Evolutionary conservation across 495 filamentous ascomycete species (phyloP), one percentile per base, ranked within the genome.

Genomic region (Lophiotrema nucula): DNA sequence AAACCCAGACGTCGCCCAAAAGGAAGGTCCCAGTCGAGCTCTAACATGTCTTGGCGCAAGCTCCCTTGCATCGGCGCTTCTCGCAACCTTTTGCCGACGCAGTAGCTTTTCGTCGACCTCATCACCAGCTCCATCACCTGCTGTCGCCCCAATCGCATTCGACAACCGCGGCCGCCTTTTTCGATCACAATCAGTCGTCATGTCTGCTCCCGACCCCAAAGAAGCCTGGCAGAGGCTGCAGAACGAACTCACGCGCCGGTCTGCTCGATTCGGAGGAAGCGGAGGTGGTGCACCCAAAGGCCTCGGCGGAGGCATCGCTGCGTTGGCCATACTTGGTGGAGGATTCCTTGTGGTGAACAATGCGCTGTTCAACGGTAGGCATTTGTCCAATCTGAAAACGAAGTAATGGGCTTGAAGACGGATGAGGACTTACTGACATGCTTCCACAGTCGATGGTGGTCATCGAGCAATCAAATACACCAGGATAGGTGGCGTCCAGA

Each of bases 401-500:
- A 28, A n/a, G 22, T 47, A 13, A 19, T 16, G 19, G 25, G 23
- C 39, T 4, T 43, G 19, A 47, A 47, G 42, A 22, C 18, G 25
- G 41, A 16, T 11, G 16, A 26, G n/a, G n/a, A n/a, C n/a, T n/a
- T n/a, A 6, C 56, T 60, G 21, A 64, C 39, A n/a, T 5, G 22
- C 31, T 26, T 2, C 21, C 49, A 49, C 49, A 89, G 93, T 98
- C 62, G 93, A 98, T 70, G 93, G 93, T 85, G 93, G 93, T 77
- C 93, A 97, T 78, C 86, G 93, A 71, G 93, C 93, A 47, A 98
- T 98, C 78, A 98, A 98, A 73, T 98, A 98, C 78, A 90, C 88
- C 55, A 85, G 93, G 68, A 67, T 97, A 74, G 88, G 84, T 70
- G 93, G 93, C 82, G 93, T 98, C 41, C 85, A 88, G 79, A 92